These are phyloP conservation scores for Solanum arcanum DNA, from an alignment of 257 asterid genomes.

Conservation along the genomic window DNA sequence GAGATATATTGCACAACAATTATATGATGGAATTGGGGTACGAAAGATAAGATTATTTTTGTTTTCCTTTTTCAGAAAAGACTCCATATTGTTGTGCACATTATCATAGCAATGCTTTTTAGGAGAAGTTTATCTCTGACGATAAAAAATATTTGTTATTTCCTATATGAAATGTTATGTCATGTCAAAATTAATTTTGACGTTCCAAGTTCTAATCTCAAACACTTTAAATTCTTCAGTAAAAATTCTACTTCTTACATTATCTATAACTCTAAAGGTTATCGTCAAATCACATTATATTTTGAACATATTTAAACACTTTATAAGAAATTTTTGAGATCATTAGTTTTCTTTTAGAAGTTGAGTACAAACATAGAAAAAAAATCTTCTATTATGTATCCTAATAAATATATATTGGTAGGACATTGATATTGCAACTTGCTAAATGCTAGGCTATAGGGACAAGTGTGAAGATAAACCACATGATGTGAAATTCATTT, in stretches of 20 bases:
- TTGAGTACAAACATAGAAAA: fast-evolving
- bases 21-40: background rate
- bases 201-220: background rate
- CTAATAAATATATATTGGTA: background rate
- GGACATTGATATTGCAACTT: background rate
- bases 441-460: background rate
- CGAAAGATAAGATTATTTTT: background rate
- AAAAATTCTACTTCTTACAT: too few species aligned
- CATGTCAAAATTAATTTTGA: background rate
- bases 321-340: background rate
- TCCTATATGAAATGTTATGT: background rate
- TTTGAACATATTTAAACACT: too few species aligned
- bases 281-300: background rate
- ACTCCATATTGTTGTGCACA: background rate
- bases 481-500: background rate
- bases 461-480: background rate
- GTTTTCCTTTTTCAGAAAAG: background rate
- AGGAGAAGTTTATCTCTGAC: background rate
- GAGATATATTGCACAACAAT: background rate
- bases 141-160: background rate
- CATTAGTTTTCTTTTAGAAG: background rate
- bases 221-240: too few species aligned
- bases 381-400: background rate
- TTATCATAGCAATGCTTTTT: background rate
- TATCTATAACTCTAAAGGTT: background rate